Conservation (phyloP, 129 eudicot genomes). For the Escallonia rubra region DNA sequence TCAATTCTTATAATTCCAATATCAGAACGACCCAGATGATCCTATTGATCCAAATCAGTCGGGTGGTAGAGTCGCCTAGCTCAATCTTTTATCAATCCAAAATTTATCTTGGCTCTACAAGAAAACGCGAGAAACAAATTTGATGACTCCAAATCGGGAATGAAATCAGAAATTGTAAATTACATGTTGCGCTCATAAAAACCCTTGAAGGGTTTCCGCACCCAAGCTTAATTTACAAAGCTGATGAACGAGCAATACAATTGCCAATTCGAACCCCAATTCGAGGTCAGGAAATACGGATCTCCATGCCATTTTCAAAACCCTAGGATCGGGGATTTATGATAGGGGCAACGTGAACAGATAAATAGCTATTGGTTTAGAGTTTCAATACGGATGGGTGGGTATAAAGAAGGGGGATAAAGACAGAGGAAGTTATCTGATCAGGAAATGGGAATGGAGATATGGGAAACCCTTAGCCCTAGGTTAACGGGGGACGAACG, state of each 20-base stretch:
- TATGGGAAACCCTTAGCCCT: slow-evolving; percentile 15
- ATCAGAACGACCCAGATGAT: neutral
- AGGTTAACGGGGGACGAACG: slow-evolving; percentile 23
- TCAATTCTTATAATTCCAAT: neutral
- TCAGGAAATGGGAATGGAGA: slow-evolving; percentile 14
- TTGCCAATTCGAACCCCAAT: slow-evolving; percentile 4
- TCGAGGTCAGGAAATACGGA: slow-evolving; percentile 4
- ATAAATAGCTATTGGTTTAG: slow-evolving; percentile 5
- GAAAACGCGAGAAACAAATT: neutral
- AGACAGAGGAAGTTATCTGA: neutral
- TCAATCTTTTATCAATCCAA: neutral
- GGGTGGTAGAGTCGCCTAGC: neutral
- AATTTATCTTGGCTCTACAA: neutral
- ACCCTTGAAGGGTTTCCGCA: too few species aligned
- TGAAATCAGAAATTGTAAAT: too few species aligned
- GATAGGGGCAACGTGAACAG: neutral
- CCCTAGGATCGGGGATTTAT: neutral
- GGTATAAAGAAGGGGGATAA: neutral
- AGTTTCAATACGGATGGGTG: slow-evolving; percentile 11
- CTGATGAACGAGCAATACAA: neutral
- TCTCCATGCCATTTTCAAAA: neutral
- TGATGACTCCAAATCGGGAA: too few species aligned
- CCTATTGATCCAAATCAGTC: neutral
- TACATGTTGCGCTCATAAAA: too few species aligned
- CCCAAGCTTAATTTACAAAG: neutral